These are phyloP conservation scores for Jaapia argillacea DNA, from an alignment of 768 basidiomycete species.

Conservation along the genomic window DNA sequence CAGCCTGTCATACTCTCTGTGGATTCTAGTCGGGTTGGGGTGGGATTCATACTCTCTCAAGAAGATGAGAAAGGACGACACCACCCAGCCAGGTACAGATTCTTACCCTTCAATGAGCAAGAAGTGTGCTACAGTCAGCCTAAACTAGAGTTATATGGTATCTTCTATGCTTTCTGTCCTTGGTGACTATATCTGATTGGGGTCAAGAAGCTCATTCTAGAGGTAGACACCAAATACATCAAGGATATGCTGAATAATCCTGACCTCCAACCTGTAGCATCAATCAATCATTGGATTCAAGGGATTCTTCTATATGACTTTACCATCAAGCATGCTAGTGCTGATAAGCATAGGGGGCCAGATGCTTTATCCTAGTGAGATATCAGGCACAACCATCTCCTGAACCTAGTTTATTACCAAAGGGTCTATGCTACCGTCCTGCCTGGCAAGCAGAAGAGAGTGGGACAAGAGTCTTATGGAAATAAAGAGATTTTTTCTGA, in stretches of 20 bases:
- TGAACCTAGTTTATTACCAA: constrained; percentile 20
- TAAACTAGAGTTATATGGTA: constrained; percentile 18
- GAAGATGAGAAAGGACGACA: constrained; percentile 11
- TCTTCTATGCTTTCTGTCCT: constrained; percentile 12
- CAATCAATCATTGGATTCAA: constrained; percentile 32
- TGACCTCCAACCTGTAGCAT: constrained; percentile 23
- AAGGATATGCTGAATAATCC: constrained; percentile 33
- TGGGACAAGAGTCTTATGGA: constrained; percentile 7
- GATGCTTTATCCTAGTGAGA: constrained; percentile 26
- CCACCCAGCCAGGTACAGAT: constrained; percentile 21
- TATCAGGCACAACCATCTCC: constrained; percentile 26
- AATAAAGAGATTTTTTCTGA: constrained; percentile 6
- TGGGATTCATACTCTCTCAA: constrained; percentile 30
- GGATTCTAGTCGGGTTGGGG: constrained; percentile 23
- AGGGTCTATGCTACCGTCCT: constrained; percentile 7
- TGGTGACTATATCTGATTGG: constrained; percentile 18
- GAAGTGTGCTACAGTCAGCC: constrained; percentile 17
- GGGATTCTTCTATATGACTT: constrained; percentile 29
- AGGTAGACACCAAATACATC: constrained; percentile 30
- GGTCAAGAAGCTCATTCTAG: constrained; percentile 20
- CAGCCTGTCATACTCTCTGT: constrained; percentile 23
- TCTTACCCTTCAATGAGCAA: constrained; percentile 19
- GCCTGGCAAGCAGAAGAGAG: constrained; percentile 8
- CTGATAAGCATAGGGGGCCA: constrained; percentile 19
- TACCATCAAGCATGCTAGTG: constrained; percentile 26